Conservation (phyloP, 2,329 filamentous ascomycete genomes). For the Rhinocladiella similis region DNA sequence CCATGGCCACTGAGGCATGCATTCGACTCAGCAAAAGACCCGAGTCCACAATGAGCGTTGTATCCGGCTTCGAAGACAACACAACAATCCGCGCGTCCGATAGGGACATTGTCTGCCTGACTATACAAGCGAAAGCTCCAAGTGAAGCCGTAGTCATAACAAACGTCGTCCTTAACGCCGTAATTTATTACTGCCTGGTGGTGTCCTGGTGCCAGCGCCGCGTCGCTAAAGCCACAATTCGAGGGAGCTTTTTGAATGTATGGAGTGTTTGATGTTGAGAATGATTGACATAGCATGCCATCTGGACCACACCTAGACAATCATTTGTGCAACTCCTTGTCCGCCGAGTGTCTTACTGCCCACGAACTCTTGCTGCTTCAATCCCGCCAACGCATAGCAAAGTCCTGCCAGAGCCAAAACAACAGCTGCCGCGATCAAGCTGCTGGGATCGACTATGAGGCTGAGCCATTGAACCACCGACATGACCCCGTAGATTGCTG, state of each 20-base stretch:
- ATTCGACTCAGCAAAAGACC: too few species aligned
- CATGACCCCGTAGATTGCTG: conserved; percentile 80
- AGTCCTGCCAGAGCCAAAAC: conserved; percentile 72
- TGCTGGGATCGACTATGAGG: conserved; percentile 63
- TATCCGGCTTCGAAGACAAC: too few species aligned
- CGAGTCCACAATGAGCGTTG: too few species aligned
- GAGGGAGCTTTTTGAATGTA: conserved; percentile 8
- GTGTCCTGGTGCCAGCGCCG: background rate
- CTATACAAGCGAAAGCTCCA: too few species aligned
- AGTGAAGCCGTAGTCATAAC: too few species aligned
- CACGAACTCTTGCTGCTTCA: conserved; percentile 48
- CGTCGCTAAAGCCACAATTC: conserved; percentile 14
- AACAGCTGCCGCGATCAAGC: conserved; percentile 82
- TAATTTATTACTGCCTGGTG: background rate
- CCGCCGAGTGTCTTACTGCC: conserved; percentile 93
- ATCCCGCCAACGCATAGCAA: conserved; percentile 65
- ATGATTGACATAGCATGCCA: too few species aligned
- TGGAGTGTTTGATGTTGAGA: too few species aligned
- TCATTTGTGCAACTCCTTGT: conserved; percentile 52
- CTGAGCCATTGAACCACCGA: conserved; percentile 82
- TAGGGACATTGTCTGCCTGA: too few species aligned
- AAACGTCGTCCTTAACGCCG: background rate
- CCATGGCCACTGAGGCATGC: too few species aligned
- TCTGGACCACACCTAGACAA: conserved; percentile 20
- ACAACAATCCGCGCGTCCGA: too few species aligned